These are phyloP conservation scores for Taphrina pruni DNA, from an alignment of 1,139 yeast genomes.

Conservation along the genomic window DNA sequence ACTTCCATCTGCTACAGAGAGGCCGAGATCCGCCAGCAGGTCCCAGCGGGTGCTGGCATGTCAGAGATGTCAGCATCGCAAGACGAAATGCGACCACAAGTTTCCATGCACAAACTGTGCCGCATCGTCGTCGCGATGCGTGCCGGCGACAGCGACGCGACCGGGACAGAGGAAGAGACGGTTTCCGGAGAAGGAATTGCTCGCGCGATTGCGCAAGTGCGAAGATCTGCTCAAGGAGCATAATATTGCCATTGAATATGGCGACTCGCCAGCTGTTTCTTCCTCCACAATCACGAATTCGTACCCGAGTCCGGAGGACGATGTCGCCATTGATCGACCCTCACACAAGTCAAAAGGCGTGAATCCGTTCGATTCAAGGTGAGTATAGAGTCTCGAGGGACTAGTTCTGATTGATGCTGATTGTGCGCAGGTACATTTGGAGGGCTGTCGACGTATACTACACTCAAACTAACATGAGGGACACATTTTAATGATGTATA, in stretches of 20 bases:
- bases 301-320: not conserved
- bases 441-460: not conserved
- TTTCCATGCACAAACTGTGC: slow-evolving; percentile 31
- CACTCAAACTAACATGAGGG: too few species aligned
- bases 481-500: not conserved
- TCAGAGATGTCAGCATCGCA: slow-evolving; percentile 3
- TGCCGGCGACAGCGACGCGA: not conserved
- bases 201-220: slow-evolving; percentile 3
- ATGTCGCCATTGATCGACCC: not conserved
- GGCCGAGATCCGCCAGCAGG: not conserved
- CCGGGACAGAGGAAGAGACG: not conserved
- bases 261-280: not conserved
- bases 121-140: not conserved
- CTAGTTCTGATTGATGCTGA: too few species aligned
- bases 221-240: not conserved
- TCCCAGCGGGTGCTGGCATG: not conserved
- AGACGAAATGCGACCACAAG: slow-evolving; percentile 3
- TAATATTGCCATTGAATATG: not conserved
- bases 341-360: not conserved
- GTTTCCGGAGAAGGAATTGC: not conserved
- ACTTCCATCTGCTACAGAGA: not conserved
- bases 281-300: not conserved
- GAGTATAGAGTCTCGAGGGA: not conserved
- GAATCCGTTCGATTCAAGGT: slow-evolving; percentile 2
- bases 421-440: not conserved